Base-by-base conservation (phyloP, 75 land plant species). In the Larix kaempferi region DNA sequence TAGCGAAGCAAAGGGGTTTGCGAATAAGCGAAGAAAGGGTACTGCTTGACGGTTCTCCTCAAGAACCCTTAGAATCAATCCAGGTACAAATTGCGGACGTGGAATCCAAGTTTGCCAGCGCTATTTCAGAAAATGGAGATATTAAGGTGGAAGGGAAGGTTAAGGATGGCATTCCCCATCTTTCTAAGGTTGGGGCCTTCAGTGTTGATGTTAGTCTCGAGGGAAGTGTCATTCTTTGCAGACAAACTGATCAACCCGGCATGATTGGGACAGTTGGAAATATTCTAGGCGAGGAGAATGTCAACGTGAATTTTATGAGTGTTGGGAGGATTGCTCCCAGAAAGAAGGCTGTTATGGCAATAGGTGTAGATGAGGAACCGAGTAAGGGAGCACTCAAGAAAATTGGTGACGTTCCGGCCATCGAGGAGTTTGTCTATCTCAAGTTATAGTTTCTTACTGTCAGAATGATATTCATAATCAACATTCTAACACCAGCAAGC, bases 171-270 rank as follows among this genome's bases (percentile, higher is more conserved):
- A 76, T 90, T 21, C 93, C 92, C 5, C 85, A 91, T 57, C 83
- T 91, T 15, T 83, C 86, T 3, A 67, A 64, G 22, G 93, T 91
- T 13, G 94, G 94, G 17, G 75, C 80, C 11, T 90, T 87, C 80
- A 66, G 82, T 75, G 91, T 91, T 54, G 90, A 91, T 76, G 93
- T 91, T 25, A 90, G 93, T 63, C 63, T 91, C 33, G 94, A 91
- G 57, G 94, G 93, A 16, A 84, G 81, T 63, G 54, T 91, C 22
- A 91, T 91, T 44, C 86, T 91, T 23, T 88, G 84, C 86, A 74
- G 93, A 74, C 93, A 91, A 60, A 82, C 86, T n/a, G 94, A 91
- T 77, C 92, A 90, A 76, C 94, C 94, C 17, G 94, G 94, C 6
- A 88, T 91, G 88, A 90, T 91, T 65, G 94, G 90, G 23, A 64